Conservation (phyloP, 78 protist genomes). For the Protostelium mycophagum region DNA sequence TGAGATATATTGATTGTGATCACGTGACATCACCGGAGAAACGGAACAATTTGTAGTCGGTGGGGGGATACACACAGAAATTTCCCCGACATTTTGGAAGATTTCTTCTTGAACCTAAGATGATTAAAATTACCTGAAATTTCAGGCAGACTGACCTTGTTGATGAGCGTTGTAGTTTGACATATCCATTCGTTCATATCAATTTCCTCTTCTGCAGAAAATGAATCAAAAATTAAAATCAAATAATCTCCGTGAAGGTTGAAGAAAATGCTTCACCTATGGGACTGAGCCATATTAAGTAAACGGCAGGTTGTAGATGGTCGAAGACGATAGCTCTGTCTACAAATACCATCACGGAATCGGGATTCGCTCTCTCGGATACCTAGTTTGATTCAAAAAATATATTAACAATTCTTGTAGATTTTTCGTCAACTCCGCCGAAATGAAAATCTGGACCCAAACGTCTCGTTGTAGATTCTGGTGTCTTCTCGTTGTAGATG, state of each 20-base stretch:
- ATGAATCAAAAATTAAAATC: neutral
- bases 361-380: neutral
- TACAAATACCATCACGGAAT: neutral
- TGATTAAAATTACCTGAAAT: neutral
- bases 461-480: too few species aligned
- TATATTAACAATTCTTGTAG: neutral
- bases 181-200: neutral
- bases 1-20: neutral
- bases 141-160: neutral
- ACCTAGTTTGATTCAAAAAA: neutral
- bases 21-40: neutral
- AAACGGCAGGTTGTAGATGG: neutral
- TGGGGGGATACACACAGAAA: neutral
- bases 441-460: too few species aligned
- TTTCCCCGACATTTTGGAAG: neutral
- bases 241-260: neutral
- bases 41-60: neutral
- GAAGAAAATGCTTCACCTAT: too few species aligned
- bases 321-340: neutral
- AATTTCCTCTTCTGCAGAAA: neutral
- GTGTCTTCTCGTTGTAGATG: too few species aligned
- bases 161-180: neutral
- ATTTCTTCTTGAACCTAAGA: neutral
- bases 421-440: neutral
- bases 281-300: too few species aligned